Base-by-base conservation (phyloP, 148 eudicot genomes). In the Nyssa sinensis region DNA sequence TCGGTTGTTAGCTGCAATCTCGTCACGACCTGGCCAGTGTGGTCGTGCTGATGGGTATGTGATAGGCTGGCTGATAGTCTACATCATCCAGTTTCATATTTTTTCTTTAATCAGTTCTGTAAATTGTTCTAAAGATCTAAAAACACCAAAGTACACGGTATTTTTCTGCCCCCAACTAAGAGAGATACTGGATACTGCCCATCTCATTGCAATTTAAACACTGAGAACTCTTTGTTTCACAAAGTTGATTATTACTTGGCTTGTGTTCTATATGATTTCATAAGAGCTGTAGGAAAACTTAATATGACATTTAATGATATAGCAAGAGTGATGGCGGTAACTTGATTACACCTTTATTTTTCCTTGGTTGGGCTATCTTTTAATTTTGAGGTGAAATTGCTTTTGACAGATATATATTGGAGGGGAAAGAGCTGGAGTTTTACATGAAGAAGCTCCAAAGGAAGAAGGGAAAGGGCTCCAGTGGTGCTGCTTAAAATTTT, bases 11-110 rank as follows among this genome's bases (percentile, higher is more conserved):
- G 88, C 88, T 65, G 80, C 82, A 34, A 86, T 86, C 59, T 64
- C 86, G 2, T 83, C 88, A 21, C 82, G 88, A 21, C 88, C 88
- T 59, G 88, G 86, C 49, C 88, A 85, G 71, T 85, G 86, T 72
- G 88, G 88, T 16, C 84, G 88, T 33, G 78, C 78, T 61, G 88
- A 85, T 61, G 86, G 85, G 88, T 85, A 77, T 65, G 77, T 35
- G 23, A 2, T 44, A 12, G 3, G 4, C 1, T 12, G n/a, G 19
- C 51, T 44, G 16, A 44, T 44, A 1, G 12, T 44, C 51, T 3
- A 44, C 2, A 14, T 44, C 16, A 3, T 12, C 19, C 19, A 2
- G 19, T 44, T 44, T 12, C 51, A 44, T 44, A 44, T 44, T 14
- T 3, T 44, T 44, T 19, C 44, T 44, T 44, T 11, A 11, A 19